Base-by-base conservation (phyloP, 2,329 filamentous ascomycete species). In the Fusarium nurragi region DNA sequence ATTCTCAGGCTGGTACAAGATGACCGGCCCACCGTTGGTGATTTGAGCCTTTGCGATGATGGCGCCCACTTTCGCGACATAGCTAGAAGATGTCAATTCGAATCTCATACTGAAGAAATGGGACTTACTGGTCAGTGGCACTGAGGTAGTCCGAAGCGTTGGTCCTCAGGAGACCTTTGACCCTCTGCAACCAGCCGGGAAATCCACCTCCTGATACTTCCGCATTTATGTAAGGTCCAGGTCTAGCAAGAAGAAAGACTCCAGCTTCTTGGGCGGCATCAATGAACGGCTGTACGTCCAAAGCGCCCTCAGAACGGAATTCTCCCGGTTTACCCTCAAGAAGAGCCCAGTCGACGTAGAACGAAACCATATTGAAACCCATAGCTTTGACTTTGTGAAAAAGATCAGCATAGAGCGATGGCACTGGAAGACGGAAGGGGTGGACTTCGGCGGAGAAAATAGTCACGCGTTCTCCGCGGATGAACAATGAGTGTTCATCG, bases 341-440 rank as follows among this genome's bases (percentile, higher is more conserved):
- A 4, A 94, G 78, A 4, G 89, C 90, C 92, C 91, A 96, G 69
- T 93, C 85, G 8, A 89, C 82, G 71, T 94, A 94, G 75, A 94
- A 93, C 0, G 90, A 93, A 2, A 94, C 89, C 40, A 86, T 85
- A 69, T 91, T 94, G 77, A 93, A 94, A 0, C 92, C 92, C 2
- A 93, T 77, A 1, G 91, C 89, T 75, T 90, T 93, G 75, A 94
- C 87, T 77, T 96, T 96, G 71, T 95, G 89, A 68, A 96, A 90
- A 3, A 94, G 73, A 66, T 94, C 92, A 10, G 91, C 80, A 80
- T 88, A 84, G 0, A 84, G 72, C 1, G 75, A 77, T 1, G 81
- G 79, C 0, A 82, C 80, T 0, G 82, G 81, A 2, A 83, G 74
- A 2, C 82, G 78, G 52, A 82, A 93, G 0, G 90, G 89, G 72